Base-by-base conservation (phyloP, 257 asterid species). In the Solanum clarkiae region DNA sequence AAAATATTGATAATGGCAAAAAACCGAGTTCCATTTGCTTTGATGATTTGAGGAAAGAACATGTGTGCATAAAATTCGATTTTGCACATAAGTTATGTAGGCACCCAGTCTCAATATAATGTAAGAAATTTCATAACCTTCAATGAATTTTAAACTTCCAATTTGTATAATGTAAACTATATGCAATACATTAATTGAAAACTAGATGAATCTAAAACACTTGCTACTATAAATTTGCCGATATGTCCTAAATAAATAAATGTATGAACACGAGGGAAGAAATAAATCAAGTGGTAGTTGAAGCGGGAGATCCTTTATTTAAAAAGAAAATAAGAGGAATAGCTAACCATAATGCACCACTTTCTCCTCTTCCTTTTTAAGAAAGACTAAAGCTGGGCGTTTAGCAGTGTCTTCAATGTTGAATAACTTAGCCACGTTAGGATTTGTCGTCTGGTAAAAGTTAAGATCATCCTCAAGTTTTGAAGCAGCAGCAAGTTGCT, bases 401-500 rank as follows among this genome's bases (percentile, higher is more conserved):
- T 94, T 93, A 80, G 62, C 86, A 80, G 84, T 81, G 22, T 94
- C 90, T 80, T 94, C 94, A 44, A 95, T 86, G 80, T 90, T 88
- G 91, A 95, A 93, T 86, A 93, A 88, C 89, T 91, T 94, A 13
- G 98, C 98, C 57, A 94, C 95, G 70, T 93, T 93, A 71, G 97
- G 92, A 87, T 86, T 87, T 18, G 85, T 85, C 8, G 98, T 92
- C 89, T 95, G 98, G 89, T 92, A 95, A 87, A 93, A 95, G 88
- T 86, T 93, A 68, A 95, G 91, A 86, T 93, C 97, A 85, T 95
- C 98, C 84, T 93, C 95, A 49, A 91, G 92, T 86, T 88, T 93
- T 24, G 98, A 95, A 86, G 99, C 99, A 75, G 92, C 93, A 65
- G 92, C 94, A 68, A 96, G 93, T 80, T 94, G 95, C 84, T 96